Evolutionary conservation across 164 flowering plant genomes (phyloP).

Genomic region (Houttuynia cordata): DNA sequence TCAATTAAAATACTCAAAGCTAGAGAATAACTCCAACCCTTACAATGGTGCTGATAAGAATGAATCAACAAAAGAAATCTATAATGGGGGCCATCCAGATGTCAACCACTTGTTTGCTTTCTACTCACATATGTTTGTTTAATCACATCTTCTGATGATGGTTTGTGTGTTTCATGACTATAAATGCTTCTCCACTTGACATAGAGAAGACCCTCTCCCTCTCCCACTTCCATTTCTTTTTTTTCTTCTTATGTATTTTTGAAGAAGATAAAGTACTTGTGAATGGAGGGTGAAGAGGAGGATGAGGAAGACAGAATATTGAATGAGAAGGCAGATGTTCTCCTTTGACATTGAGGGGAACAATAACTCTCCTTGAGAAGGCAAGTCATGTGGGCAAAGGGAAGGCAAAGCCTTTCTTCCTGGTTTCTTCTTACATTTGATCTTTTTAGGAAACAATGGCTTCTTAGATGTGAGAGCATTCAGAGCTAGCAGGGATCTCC

Average conservation of each 20-base stretch:
- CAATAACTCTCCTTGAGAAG: not conserved
- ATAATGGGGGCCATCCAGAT: not conserved
- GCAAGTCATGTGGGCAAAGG: conserved; percentile 5
- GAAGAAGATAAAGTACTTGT: not conserved
- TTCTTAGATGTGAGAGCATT: no score
- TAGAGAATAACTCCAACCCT: not conserved
- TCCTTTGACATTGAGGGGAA: not conserved
- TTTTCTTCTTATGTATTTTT: not conserved
- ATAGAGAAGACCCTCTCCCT: not conserved
- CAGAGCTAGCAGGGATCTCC: no score
- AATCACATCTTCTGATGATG: not conserved
- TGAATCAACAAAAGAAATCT: not conserved
- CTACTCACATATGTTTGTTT: no score
- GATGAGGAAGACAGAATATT: not conserved
- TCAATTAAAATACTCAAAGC: not conserved
- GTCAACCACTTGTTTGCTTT: not conserved
- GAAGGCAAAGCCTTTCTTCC: conserved; percentile 5
- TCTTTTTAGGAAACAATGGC: not conserved
- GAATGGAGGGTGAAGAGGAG: not conserved
- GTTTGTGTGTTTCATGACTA: not conserved
- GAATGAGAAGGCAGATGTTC: not conserved
- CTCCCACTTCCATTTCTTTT: no score
- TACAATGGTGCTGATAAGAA: not conserved
- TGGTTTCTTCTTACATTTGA: not conserved
- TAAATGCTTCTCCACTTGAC: not conserved